Conservation (phyloP, 305 asterid genomes). For the Solanum hybrid region DNA sequence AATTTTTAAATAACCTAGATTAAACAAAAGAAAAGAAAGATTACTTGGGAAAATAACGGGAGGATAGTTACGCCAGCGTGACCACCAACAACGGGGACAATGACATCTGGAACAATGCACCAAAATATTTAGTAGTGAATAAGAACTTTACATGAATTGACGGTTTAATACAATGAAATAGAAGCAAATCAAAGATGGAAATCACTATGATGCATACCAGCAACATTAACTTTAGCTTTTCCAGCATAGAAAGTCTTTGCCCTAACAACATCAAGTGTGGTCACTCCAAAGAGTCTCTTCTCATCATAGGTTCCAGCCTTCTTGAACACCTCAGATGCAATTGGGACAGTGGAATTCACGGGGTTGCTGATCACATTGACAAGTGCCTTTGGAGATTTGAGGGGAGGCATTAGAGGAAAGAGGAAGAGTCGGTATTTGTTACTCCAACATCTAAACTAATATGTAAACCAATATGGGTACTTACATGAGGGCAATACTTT, state of each 20-base stretch:
- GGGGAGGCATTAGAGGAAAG: not conserved
- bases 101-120: slow-evolving; percentile 21
- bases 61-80: slow-evolving; percentile 38
- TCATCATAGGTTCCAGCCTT: slow-evolving; percentile 25
- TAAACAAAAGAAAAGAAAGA: not conserved
- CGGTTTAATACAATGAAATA: not conserved
- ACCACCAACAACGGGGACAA: slow-evolving; percentile 36
- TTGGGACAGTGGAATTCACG: slow-evolving; percentile 20
- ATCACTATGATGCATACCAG: slow-evolving; percentile 7
- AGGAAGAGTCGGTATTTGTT: not conserved
- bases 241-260: slow-evolving; percentile 25
- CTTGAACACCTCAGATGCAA: slow-evolving; percentile 22
- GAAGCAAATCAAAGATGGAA: not conserved
- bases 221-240: slow-evolving; percentile 15
- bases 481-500: slow-evolving; percentile 19
- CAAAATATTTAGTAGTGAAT: not conserved
- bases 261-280: slow-evolving; percentile 22
- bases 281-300: slow-evolving; percentile 21
- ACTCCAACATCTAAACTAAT: not conserved
- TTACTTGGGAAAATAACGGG: slow-evolving; percentile 30
- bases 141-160: not conserved
- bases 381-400: slow-evolving; percentile 12
- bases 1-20: not conserved
- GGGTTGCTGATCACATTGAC: slow-evolving; percentile 22
- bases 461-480: not conserved